These are phyloP conservation scores for Caulochytrium protostelioides DNA, from an alignment of 371 early-diverging fungal species.

Conservation along the genomic window DNA sequence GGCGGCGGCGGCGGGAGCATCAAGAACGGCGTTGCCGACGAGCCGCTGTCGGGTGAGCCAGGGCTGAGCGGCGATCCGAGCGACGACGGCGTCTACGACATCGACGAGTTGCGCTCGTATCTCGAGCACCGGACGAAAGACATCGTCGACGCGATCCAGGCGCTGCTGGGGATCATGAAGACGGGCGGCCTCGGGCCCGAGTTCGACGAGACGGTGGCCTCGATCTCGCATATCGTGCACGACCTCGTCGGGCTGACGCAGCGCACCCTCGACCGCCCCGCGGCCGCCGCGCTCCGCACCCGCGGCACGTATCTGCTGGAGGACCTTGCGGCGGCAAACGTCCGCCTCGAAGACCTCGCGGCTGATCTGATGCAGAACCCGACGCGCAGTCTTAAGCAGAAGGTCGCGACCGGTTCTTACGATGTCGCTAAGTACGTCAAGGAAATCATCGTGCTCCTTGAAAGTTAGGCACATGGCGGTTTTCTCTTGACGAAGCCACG, in stretches of 20 bases:
- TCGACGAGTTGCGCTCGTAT: not conserved
- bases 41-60: not conserved
- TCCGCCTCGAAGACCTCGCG: slow-evolving; percentile 43
- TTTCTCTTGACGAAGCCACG: too few relatives aligned
- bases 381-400: slow-evolving; percentile 43
- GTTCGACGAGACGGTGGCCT: slow-evolving; percentile 36
- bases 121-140: slow-evolving; percentile 64
- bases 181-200: slow-evolving; percentile 24
- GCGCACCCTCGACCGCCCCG: slow-evolving; percentile 16
- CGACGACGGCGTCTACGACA: not conserved
- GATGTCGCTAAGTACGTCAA: slow-evolving; percentile 88
- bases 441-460: too few relatives aligned
- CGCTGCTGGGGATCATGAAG: slow-evolving; percentile 43
- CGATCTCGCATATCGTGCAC: slow-evolving; percentile 46
- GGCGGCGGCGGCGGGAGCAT: not conserved
- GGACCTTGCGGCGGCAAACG: slow-evolving; percentile 43
- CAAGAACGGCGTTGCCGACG: not conserved
- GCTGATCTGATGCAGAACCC: slow-evolving; percentile 15
- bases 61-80: not conserved
- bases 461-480: too few relatives aligned
- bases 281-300: slow-evolving; percentile 17
- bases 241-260: slow-evolving; percentile 19
- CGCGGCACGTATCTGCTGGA: slow-evolving; percentile 28
- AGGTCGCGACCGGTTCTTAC: slow-evolving; percentile 61
- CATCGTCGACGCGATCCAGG: slow-evolving; percentile 70